Conservation (phyloP, 805 yeast genomes). For the Suhomyces pyralidae region DNA sequence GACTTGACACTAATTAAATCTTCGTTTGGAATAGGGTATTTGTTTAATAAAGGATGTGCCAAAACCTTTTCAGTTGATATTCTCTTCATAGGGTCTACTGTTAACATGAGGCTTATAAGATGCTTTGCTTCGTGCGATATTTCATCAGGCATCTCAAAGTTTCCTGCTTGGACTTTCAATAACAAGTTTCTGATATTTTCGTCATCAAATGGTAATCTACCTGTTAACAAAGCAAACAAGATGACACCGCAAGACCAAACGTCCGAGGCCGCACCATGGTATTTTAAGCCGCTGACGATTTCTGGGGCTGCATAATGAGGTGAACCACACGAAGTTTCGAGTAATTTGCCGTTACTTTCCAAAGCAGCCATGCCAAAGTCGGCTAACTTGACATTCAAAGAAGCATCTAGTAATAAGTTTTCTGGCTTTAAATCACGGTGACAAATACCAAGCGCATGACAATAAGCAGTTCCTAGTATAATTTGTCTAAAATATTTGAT, state of each 20-base stretch:
- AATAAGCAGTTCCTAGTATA: conserved; percentile 72
- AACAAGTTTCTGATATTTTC: conserved; percentile 69
- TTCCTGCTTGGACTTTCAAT: conserved; percentile 74
- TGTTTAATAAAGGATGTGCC: conserved; percentile 51
- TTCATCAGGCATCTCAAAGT: conserved; percentile 66
- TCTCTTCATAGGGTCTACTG: conserved; percentile 69
- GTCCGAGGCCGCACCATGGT: conserved; percentile 83
- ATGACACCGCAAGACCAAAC: conserved; percentile 90
- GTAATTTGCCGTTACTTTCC: conserved; percentile 63
- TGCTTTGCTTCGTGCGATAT: conserved; percentile 65
- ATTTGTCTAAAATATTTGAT: conserved; percentile 75
- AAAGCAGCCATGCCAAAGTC: conserved; percentile 91
- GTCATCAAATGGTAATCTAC: conserved; percentile 81
- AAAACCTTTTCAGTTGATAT: conserved; percentile 66
- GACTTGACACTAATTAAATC: conserved; percentile 44
- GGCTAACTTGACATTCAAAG: conserved; percentile 70
- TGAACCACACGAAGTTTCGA: conserved; percentile 82
- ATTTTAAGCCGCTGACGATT: conserved; percentile 72
- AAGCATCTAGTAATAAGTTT: conserved; percentile 64
- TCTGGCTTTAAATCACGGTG: conserved; percentile 85
- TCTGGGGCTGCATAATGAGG: conserved; percentile 91
- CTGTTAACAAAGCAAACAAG: conserved; percentile 72
- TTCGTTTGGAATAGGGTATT: conserved; percentile 48
- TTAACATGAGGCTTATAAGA: conserved; percentile 61
- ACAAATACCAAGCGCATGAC: conserved; percentile 76